phyloP scores from a whole-genome alignment of 345 rosid genomes.

The Erucastrum elatum region DNA sequence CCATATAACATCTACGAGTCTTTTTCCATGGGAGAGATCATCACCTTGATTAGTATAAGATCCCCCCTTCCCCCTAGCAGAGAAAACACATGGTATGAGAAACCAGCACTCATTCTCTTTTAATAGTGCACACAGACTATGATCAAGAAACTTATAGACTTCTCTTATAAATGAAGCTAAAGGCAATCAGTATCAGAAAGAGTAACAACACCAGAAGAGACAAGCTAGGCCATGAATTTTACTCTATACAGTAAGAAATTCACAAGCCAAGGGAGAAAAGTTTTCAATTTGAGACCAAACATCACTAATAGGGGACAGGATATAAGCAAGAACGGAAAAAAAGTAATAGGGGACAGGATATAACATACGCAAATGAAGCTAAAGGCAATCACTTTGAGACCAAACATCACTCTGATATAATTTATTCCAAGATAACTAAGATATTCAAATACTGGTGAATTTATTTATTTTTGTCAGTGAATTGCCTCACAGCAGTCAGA shows the following conservation, averaged over 20 bases:
- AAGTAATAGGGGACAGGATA: too few species aligned
- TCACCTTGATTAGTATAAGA: too few species aligned
- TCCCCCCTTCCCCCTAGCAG: too few species aligned
- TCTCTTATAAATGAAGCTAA: constrained; percentile 18
- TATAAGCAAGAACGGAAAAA: too few species aligned
- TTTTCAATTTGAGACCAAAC: background rate
- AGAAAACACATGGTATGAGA: constrained; percentile 8
- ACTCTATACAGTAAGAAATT: background rate
- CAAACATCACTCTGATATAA: too few species aligned
- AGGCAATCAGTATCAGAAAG: too few species aligned
- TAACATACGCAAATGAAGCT: too few species aligned
- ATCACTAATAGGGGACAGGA: background rate
- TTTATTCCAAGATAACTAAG: background rate
- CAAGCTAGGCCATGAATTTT: background rate
- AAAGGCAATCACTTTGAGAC: constrained; percentile 33
- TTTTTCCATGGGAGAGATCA: too few species aligned
- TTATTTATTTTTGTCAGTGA: too few species aligned
- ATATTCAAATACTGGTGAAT: background rate
- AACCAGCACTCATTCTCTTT: constrained; percentile 17
- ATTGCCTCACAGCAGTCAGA: too few species aligned
- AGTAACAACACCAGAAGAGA: background rate
- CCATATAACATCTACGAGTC: too few species aligned
- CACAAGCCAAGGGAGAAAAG: background rate
- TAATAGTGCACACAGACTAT: constrained; percentile 44
- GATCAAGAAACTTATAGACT: constrained; percentile 83